A percentile compares a stretch with the other conserved stretches of the same genome.
These are phyloP conservation scores for Elsinoe necatrix DNA, from an alignment of 2,329 filamentous ascomycete species.

Conservation along the genomic window DNA sequence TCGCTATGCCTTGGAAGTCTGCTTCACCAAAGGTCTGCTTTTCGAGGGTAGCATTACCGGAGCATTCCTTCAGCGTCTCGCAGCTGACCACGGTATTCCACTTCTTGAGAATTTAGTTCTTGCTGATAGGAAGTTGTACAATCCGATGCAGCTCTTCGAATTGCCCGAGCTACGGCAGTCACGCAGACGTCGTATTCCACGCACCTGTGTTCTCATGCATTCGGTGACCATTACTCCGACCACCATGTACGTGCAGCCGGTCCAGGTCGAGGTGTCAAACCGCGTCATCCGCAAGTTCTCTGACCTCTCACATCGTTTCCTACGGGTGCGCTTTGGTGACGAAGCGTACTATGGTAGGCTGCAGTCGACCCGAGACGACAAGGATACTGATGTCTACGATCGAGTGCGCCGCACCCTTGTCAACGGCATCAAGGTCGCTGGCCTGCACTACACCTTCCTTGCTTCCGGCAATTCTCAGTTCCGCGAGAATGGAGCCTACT, in stretches of 20 bases:
- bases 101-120: slow-evolving; percentile 69
- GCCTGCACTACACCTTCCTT: slow-evolving; percentile 76
- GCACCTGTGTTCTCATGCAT: slow-evolving; percentile 66
- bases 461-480: slow-evolving; percentile 95
- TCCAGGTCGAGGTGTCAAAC: slow-evolving; percentile 78
- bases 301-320: slow-evolving; percentile 65
- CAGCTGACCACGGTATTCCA: slow-evolving; percentile 39
- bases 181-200: slow-evolving; percentile 45
- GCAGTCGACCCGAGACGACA: slow-evolving; percentile 25
- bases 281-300: slow-evolving; percentile 68
- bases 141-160: slow-evolving; percentile 67
- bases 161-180: slow-evolving; percentile 23
- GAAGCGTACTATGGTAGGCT: slow-evolving; percentile 51
- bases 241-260: slow-evolving; percentile 67
- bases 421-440: slow-evolving; percentile 75
- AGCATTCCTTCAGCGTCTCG: slow-evolving; percentile 59
- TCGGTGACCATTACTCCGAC: slow-evolving; percentile 78
- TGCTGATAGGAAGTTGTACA: slow-evolving; percentile 50
- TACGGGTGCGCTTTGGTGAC: slow-evolving; percentile 83
- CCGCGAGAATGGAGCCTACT: slow-evolving; percentile 82
- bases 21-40: slow-evolving; percentile 69
- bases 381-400: slow-evolving; percentile 51
- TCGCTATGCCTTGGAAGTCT: slow-evolving; percentile 86
- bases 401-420: slow-evolving; percentile 62
- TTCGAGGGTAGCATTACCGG: slow-evolving; percentile 64